phyloP scores from a whole-genome alignment of 768 basidiomycete species.

The Hygrocybe punicea region DNA sequence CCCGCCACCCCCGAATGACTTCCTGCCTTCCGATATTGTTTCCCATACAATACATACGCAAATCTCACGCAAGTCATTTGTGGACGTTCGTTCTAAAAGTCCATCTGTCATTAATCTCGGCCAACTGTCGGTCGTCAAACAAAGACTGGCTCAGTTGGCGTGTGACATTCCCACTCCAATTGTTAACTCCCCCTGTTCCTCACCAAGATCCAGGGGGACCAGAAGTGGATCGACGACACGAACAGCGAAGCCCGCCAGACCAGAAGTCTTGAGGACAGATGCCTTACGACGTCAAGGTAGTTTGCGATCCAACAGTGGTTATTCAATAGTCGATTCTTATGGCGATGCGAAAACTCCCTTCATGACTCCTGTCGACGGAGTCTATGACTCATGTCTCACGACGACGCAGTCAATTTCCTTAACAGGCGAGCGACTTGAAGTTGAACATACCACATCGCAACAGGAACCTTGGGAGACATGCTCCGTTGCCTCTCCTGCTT shows the following conservation, averaged over 20 bases:
- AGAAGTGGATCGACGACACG: no score
- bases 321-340: constrained; percentile 30
- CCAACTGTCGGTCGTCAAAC: constrained; percentile 60
- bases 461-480: not conserved
- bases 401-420: not conserved
- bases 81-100: constrained; percentile 17
- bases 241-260: no score
- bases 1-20: not conserved
- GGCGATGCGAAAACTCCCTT: not conserved
- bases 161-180: constrained; percentile 9
- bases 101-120: constrained; percentile 67
- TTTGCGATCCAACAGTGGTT: constrained; percentile 12
- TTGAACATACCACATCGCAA: not conserved
- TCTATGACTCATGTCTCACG: not conserved
- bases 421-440: not conserved
- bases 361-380: not conserved
- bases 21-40: no score
- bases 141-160: constrained; percentile 58
- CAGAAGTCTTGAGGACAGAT: no score
- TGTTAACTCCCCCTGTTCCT: not conserved
- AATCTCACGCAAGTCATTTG: no score
- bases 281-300: constrained; percentile 6
- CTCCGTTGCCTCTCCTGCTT: not conserved
- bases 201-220: no score
- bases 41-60: no score